Evolutionary conservation across 2,329 filamentous ascomycete genomes (phyloP), one percentile per base, ranked within the genome.

Genomic region (Claviceps sp.): DNA sequence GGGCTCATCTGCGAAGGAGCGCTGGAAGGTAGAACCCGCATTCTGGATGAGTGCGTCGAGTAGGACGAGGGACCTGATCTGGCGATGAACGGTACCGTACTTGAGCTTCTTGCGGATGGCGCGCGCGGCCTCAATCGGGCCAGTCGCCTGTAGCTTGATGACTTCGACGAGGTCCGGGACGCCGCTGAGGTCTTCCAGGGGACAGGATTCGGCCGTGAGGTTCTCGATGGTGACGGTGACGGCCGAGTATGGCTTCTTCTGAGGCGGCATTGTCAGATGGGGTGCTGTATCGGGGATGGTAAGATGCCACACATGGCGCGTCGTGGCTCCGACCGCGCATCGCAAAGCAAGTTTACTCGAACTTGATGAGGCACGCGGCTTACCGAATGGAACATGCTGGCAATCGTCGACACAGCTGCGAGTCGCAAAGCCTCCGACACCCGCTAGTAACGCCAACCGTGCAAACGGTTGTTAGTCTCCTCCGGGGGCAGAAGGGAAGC

Each of bases 51-150:
- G 76, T 43, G 87, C 90, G 65, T 98, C 93, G 2, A 98, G 78
- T 48, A 98, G 83, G 11, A 86, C 85, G 22, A 98, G 78, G 38
- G 93, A 86, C 54, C 93, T 82, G 37, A 97, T 76, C 68, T 98
- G 93, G 48, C 89, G 85, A 67, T 97, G 91, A n/a, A 87, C 77
- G 62, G 82, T 95, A 60, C 93, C 93, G 68, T 98, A 97, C 72
- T 98, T 98, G 77, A 98, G 80, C 74, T 97, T 97, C 79, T 98
- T 98, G 54, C 93, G 82, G 60, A 98, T 79, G 47, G 93, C 90
- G 63, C 93, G 82, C 50, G 91, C 88, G 53, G 90, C 90, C 72
- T 98, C 93, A 13, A 81, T 79, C 1, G 93, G 88, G 0, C 93
- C 93, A 6, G 86, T 86, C 26, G 79, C 77, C 68, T 98, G 93